phyloP scores from a whole-genome alignment of 2,329 filamentous ascomycete species.

The Colletotrichum australisinense region DNA sequence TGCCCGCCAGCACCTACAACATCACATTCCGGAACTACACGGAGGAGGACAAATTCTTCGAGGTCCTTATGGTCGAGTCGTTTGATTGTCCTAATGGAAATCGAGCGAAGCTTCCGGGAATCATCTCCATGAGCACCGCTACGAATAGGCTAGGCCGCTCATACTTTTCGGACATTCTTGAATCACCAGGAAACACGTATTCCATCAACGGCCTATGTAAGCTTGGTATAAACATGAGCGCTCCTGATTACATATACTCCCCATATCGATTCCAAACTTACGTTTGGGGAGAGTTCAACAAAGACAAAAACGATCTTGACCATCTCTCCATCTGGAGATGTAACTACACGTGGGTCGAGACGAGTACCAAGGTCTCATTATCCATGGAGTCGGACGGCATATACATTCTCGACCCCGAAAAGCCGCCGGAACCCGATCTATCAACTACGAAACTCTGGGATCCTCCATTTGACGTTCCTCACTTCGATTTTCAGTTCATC shows the following conservation, averaged over 20 bases:
- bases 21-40: neutral
- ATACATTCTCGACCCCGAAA: conserved; percentile 4
- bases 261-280: neutral
- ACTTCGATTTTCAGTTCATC: neutral
- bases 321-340: conserved; percentile 2
- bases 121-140: neutral
- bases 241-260: neutral
- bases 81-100: neutral
- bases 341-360: conserved; percentile 7
- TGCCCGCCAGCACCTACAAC: neutral
- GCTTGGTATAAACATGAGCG: neutral
- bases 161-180: neutral
- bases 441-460: neutral
- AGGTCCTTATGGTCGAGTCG: neutral
- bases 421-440: neutral
- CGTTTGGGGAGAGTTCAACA: neutral
- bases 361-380: neutral
- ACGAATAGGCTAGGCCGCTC: neutral
- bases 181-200: neutral
- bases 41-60: neutral
- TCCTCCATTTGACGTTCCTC: neutral
- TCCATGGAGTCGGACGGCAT: too few species aligned
- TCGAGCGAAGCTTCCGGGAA: neutral
- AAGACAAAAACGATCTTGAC: neutral
- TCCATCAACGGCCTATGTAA: neutral